Evolutionary conservation across 345 rosid genomes (phyloP).

Genomic region (Microthlaspi erraticum): DNA sequence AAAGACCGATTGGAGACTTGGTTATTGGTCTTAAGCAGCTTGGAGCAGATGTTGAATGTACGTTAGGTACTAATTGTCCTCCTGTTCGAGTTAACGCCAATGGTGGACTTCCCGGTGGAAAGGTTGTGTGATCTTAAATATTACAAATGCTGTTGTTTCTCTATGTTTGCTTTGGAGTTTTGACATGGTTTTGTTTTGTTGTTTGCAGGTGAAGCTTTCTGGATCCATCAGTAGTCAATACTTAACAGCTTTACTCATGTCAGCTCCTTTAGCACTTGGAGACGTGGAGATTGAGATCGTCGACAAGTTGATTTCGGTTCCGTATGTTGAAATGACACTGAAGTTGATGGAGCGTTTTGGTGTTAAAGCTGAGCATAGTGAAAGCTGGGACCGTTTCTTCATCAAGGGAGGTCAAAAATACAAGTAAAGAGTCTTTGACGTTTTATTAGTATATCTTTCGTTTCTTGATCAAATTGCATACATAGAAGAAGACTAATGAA

Average conservation of each 20-base stretch:
- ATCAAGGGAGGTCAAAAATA: constrained; percentile 85
- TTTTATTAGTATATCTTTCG: no score
- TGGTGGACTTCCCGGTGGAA: constrained; percentile 88
- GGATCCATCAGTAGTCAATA: constrained; percentile 88
- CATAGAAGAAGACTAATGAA: constrained; percentile 1
- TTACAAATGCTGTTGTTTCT: not conserved
- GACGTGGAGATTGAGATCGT: constrained; percentile 81
- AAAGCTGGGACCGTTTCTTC: constrained; percentile 83
- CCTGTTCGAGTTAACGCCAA: constrained; percentile 70
- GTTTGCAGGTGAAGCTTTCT: constrained; percentile 76
- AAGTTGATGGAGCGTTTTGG: constrained; percentile 89
- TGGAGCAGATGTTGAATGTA: constrained; percentile 73
- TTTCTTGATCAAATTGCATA: not conserved
- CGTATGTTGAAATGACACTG: constrained; percentile 90
- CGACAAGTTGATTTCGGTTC: constrained; percentile 81
- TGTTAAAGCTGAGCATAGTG: constrained; percentile 67
- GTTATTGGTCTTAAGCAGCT: constrained; percentile 81
- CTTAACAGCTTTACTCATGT: constrained; percentile 88
- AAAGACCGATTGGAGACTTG: constrained; percentile 90
- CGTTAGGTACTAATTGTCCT: constrained; percentile 70
- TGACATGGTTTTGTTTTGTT: not conserved
- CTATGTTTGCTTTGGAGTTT: not conserved
- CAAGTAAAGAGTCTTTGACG: constrained; percentile 49
- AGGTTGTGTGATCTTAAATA: constrained; percentile 44
- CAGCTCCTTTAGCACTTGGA: constrained; percentile 86